Evolutionary conservation across 352 stramenopile genomes (phyloP), one percentile per base, ranked within the genome.

Genomic region (Globisporangium ultimum): DNA sequence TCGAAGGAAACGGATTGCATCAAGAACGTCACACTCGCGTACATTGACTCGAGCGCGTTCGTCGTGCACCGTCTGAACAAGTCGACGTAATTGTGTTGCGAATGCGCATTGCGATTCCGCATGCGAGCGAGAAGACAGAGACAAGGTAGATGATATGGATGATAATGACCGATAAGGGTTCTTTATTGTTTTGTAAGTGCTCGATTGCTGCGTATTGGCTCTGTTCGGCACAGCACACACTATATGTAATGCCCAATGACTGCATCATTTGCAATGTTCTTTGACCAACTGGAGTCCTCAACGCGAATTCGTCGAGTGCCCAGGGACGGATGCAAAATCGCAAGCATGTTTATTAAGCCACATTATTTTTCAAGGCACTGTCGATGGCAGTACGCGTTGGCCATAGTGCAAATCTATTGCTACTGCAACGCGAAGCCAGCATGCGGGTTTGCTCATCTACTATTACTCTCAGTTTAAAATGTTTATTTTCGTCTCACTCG

Each of bases 41-140:
- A 96, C 75, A 69, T 96, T 41, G 86, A 96, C 78, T 89, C 81
- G 72, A 93, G 79, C 71, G 81, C 86, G 64, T 95, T 95, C 58
- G 77, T 93, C 55, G 72, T 89, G 58, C 85, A 91, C 74, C 83
- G 84, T 55, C 58, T 95, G 48, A 91, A 88, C 71, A 92, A 92
- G 67, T 85, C 79, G 53, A 62, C 57, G 40, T 74, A 63, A 52
- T 68, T 69, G 47, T 78, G 36, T 41, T 51, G 41, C 9, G 11
- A 24, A 42, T 8, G 1, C 18, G 47, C 34, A 38, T 18, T 63
- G 40, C 68, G 62, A 14, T 46, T 40, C 18, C 70, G 58, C 1
- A 66, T 66, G 49, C 76, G 71, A 10, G 61, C 64, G 28, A 54
- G 58, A 12, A 12, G 67, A 80, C 2, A 60, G 17, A 58, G 36